Base-by-base conservation (phyloP, 306 rosid species). In the Prunus davidiana region DNA sequence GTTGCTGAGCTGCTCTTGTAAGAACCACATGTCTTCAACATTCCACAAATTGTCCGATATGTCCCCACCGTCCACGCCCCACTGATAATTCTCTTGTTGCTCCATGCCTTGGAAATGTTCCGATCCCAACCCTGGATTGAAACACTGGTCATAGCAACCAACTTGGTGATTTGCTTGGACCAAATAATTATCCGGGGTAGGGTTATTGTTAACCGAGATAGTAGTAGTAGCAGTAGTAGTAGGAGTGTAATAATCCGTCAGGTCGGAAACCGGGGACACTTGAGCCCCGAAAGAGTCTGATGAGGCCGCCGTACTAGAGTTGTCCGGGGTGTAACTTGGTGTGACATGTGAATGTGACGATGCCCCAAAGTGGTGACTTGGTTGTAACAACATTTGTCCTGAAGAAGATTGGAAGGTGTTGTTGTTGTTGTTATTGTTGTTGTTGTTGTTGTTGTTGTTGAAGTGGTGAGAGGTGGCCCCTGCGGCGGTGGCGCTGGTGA, bases 271-370 rank as follows among this genome's bases (percentile, higher is more conserved):
- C 43, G 93, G 86, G 3, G 96, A 88, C 11, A 85, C 84, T 52
- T 85, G 94, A 50, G 88, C 80, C 74, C 90, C 98, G 61, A 88
- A 91, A 16, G 97, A 89, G 65, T 88, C 95, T 2, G 93, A 90
- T 0, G 96, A 88, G 20, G 86, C 87, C 0, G 71, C 88, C 0
- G 92, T 87, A 80, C 93, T 84, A 15, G 91, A 90, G 20, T 89
- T 90, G 27, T 91, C 98, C 13, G 91, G 84, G 3, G 96, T 83
- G 76, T 87, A 83, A 76, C 89, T 86, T 6, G 77, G 85, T 3
- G 87, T 81, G 12, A 73, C 86, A 43, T 63, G 67, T 9, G 67
- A 63, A 16, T 63, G 67, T 30, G 67, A 15, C 4, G 67, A 63
- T 28, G 75, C 70, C 68, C 30, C 73, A 45, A 57, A 82, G 12